These are phyloP conservation scores for Sarocladium kiliense DNA, from an alignment of 2,329 filamentous ascomycete genomes.

Conservation along the genomic window DNA sequence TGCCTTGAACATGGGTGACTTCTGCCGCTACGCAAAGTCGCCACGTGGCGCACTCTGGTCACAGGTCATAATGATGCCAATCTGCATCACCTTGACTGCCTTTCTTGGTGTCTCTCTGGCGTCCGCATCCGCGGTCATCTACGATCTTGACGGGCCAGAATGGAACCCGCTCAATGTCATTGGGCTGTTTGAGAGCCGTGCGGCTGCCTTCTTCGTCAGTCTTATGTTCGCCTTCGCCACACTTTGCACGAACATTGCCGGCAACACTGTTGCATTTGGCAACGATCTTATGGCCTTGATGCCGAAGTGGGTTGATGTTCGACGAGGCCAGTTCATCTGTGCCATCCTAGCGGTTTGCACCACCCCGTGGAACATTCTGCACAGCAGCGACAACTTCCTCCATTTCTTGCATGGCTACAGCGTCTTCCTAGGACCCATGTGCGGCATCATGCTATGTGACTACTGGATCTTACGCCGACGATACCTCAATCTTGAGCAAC, in stretches of 20 bases:
- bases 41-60: conserved; percentile 14
- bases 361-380: conserved; percentile 16
- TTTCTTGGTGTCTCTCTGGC: conserved; percentile 34
- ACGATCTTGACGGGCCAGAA: conserved; percentile 8
- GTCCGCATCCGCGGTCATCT: conserved; percentile 8
- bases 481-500: conserved; percentile 27
- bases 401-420: conserved; percentile 28
- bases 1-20: conserved; percentile 16
- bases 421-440: conserved; percentile 32
- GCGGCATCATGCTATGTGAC: conserved; percentile 29
- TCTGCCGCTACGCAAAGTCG: conserved; percentile 16
- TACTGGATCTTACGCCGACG: conserved; percentile 33
- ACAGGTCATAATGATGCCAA: conserved; percentile 13
- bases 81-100: conserved; percentile 25
- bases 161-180: conserved; percentile 25
- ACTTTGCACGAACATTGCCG: conserved; percentile 47
- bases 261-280: conserved; percentile 46
- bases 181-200: conserved; percentile 20
- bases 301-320: conserved; percentile 47
- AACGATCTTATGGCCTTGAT: conserved; percentile 49
- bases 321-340: conserved; percentile 38
- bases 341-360: conserved; percentile 13
- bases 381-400: conserved; percentile 13
- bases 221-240: conserved; percentile 34
- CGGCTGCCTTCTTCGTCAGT: conserved; percentile 24